Evolutionary conservation across 139 green algal species (phyloP), one percentile per base, ranked within the genome.

Genomic region (Micractinium conductrix): DNA sequence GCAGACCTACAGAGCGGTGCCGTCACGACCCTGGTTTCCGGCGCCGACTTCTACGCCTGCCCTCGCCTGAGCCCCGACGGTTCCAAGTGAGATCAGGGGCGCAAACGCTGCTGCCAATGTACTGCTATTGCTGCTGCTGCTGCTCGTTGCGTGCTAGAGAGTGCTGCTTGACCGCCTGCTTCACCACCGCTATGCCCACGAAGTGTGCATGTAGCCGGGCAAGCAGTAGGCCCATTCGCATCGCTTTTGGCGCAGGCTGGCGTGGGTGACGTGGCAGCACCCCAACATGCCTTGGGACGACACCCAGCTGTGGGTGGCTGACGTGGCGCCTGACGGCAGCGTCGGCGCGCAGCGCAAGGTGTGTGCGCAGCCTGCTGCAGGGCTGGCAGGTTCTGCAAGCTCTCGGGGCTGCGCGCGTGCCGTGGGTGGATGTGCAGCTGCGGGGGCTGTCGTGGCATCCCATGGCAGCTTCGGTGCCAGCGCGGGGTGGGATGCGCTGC

Each of bases 221-320:
- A 42, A n/a, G n/a, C 44, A 9, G 17, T 26, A 42, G n/a, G 17
- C 17, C 26, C 50, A 4, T 7, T 63, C n/a, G 2, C 74, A 7
- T 81, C 28, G 17, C 45, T 6, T n/a, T 33, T 35, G 26, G 0
- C n/a, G 60, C 62, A 83, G 78, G 80, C 88, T 97, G 85, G 91
- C 92, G 2, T 97, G 81, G 86, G 83, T 96, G 16, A 45, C 55
- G 6, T 97, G 94, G 94, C 68, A 92, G 60, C 93, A 95, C 86
- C 94, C 94, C 35, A 93, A 93, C 88, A 97, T 97, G 92, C 90
- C 92, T 0, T 95, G 93, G 92, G 94, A 96, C 84, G 80, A 89
- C 71, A 94, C 86, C 1, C 48, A 76, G 50, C 87, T 96, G 21
- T 86, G 84, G 75, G 73, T 93, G 53, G 93, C 85, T 33, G 80